These are phyloP conservation scores for Sonneratia alba DNA, from an alignment of 345 rosid genomes.

Conservation along the genomic window DNA sequence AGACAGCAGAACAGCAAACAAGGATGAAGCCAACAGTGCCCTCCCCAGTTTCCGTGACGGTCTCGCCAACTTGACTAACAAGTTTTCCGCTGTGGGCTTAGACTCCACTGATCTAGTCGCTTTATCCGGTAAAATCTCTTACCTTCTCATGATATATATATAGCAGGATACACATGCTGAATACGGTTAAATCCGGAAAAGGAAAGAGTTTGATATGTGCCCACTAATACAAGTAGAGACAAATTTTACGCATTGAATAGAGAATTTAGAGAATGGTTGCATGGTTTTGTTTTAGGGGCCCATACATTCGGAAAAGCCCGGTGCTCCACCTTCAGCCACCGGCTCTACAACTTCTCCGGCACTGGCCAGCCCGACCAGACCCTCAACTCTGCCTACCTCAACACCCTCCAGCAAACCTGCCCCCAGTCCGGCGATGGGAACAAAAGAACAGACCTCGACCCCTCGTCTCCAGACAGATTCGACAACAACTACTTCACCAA, in stretches of 20 bases:
- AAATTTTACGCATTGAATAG: background rate
- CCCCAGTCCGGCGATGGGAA: constrained; percentile 23
- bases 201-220: too few relatives aligned
- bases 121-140: constrained; percentile 39
- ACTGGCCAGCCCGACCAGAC: constrained; percentile 29
- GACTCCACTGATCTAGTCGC: constrained; percentile 59
- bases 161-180: background rate
- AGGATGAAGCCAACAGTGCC: constrained; percentile 30
- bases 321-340: constrained; percentile 24
- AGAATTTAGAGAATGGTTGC: background rate
- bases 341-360: constrained; percentile 36
- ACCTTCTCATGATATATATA: background rate
- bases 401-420: constrained; percentile 22
- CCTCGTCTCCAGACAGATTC: constrained; percentile 25
- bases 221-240: too few relatives aligned
- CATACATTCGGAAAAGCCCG: constrained; percentile 41
- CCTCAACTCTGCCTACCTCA: constrained; percentile 20
- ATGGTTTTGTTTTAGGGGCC: constrained; percentile 16
- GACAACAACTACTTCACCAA: constrained; percentile 34
- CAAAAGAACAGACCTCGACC: constrained; percentile 22
- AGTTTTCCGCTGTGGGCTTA: constrained; percentile 52
- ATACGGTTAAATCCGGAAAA: too few relatives aligned
- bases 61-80: constrained; percentile 29
- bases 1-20: constrained; percentile 54
- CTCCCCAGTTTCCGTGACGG: constrained; percentile 50